A percentile compares a stretch with the other conserved stretches of the same genome.
Evolutionary conservation across 441 rosid species (phyloP).

Genomic region (Populus trichocarpa): DNA sequence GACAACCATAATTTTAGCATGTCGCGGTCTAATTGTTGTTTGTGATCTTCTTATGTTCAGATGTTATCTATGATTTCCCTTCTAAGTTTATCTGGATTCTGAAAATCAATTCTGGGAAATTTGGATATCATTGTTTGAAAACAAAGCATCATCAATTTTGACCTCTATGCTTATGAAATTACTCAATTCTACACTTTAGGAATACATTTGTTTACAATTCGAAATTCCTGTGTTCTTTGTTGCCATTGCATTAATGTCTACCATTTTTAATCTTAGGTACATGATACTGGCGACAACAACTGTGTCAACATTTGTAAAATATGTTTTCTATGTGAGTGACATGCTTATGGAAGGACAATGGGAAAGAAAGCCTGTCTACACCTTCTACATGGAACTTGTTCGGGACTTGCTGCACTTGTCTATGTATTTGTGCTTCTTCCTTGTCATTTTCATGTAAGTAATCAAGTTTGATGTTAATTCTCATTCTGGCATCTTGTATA

Average conservation of each 20-base stretch:
- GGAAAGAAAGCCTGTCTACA: conserved; percentile 92
- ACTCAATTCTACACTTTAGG: too few relatives aligned
- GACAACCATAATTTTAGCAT: neutral
- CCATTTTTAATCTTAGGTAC: conserved; percentile 43
- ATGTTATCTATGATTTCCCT: neutral
- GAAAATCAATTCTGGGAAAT: too few relatives aligned
- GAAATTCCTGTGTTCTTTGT: too few relatives aligned
- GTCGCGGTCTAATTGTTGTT: neutral
- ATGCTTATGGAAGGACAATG: conserved; percentile 99
- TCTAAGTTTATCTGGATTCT: too few relatives aligned
- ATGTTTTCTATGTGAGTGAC: conserved; percentile 84
- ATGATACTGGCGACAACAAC: conserved; percentile 94
- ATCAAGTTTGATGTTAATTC: neutral
- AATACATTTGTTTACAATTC: too few relatives aligned
- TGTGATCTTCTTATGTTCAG: neutral
- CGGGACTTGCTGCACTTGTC: conserved; percentile 95
- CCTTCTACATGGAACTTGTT: conserved; percentile 91
- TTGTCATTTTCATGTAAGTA: conserved; percentile 90
- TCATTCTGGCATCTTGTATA: neutral
- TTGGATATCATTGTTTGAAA: too few relatives aligned
- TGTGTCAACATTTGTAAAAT: conserved; percentile 81
- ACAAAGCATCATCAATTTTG: too few relatives aligned
- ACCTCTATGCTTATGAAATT: too few relatives aligned
- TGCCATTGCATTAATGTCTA: too few relatives aligned
- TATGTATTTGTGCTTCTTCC: conserved; percentile 92